Base-by-base conservation (phyloP, 2,329 filamentous ascomycete species). In the Claviceps quebecensis region DNA sequence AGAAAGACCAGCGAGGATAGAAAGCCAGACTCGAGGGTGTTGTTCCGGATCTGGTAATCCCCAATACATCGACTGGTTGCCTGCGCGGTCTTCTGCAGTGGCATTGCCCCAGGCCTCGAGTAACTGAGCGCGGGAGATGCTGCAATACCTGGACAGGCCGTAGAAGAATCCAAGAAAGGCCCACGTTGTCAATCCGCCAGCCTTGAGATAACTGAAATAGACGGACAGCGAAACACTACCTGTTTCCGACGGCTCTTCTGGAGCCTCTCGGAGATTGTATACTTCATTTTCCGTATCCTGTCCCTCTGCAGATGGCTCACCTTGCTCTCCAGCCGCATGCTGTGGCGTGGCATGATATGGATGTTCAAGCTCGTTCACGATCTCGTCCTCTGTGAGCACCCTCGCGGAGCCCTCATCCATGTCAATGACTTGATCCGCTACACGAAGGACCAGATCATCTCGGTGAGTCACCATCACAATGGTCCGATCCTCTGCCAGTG, bases 201-300 rank as follows among this genome's bases (percentile, higher is more conserved):
- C 87, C 64, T 81, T 85, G 67, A 95, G 81, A 57, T 95, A 95
- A 56, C 82, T 80, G 81, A 86, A 88, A 61, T 95, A 95, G 0
- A 95, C 83, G 6, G 75, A 75, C 11, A 80, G 69, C 58, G 89
- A 79, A 1, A 95, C 86, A 1, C 85, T 81, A 17, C 89, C 88
- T 54, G 86, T 65, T 37, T 66, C 64, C 0, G 60, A 56, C 0
- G 62, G 57, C 23, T 68, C 65, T 40, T 69, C 67, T 0, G 66
- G 67, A 0, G 60, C 58, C 0, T 65, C 61, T 2, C 59, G 62
- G 13, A 58, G 29, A 2, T 40, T 23, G 1, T 52, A 39, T 0
- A 60, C 59, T 2, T 60, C 61, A 1, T 19, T 17, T 16, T 47
- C 45, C 5, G 34, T 17, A 22, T 61, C 54, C 6, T 65, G 58